phyloP scores from a whole-genome alignment of 176 grass and related monocot genomes.

The Pharus latifolius region DNA sequence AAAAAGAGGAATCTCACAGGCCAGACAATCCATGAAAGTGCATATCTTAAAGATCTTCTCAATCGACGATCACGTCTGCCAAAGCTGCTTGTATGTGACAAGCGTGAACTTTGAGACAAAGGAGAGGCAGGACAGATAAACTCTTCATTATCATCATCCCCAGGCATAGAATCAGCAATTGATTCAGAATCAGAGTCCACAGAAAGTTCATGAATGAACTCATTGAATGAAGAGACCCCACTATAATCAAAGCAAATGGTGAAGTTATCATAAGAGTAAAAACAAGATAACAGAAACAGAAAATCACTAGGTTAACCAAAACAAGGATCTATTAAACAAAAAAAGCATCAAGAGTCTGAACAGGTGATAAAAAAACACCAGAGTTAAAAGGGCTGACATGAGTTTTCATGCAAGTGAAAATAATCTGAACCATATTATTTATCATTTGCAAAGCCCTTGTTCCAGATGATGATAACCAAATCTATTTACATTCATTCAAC shows the following conservation, averaged over 20 bases:
- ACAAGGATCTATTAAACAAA: neutral
- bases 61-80: slow-evolving; percentile 50
- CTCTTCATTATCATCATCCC: slow-evolving; percentile 81
- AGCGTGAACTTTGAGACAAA: slow-evolving; percentile 64
- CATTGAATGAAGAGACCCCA: slow-evolving; percentile 94
- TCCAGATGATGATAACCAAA: neutral
- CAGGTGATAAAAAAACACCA: neutral
- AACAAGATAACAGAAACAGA: neutral
- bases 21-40: slow-evolving; percentile 84
- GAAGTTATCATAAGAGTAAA: slow-evolving; percentile 4
- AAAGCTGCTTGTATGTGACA: slow-evolving; percentile 67
- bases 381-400: neutral
- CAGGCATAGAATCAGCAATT: slow-evolving; percentile 39
- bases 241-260: slow-evolving; percentile 26
- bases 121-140: slow-evolving; percentile 49
- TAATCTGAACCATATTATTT: neutral
- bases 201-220: slow-evolving; percentile 85
- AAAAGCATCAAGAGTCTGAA: neutral
- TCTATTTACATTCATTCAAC: neutral
- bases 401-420: neutral
- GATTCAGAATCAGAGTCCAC: slow-evolving; percentile 68
- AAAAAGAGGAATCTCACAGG: slow-evolving; percentile 53
- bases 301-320: neutral
- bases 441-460: neutral
- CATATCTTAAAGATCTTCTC: slow-evolving; percentile 48